Base-by-base conservation (phyloP, 495 filamentous ascomycete genomes). In the Hypoxylon perforatum region DNA sequence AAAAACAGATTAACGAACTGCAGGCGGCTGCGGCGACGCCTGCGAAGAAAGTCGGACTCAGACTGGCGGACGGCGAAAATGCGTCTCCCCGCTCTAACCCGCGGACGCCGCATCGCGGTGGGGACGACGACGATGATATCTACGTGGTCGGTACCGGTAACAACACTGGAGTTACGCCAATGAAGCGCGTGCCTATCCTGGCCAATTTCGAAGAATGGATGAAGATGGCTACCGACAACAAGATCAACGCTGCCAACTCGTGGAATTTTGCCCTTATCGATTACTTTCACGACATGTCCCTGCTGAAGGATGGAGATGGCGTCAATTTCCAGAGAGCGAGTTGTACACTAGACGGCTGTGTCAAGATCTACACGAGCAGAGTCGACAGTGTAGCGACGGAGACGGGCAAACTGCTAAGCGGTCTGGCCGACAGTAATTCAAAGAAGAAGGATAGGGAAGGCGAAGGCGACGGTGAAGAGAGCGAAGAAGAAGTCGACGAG, bases 141-240 rank as follows among this genome's bases (percentile, higher is more conserved):
- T 76, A 83, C 33, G 77, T 85, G 17, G 78, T 85, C 22, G 87
- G 92, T 28, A 86, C 82, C 50, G 87, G 92, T 28, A 86, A 81
- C 50, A 86, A 86, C 30, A 84, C 80, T 44, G 91, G 88, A 14
- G 90, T 97, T 49, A 98, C 95, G 28, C 95, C 95, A 14, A 93
- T 97, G 90, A 96, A 97, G 83, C 91, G 95, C 41, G 92, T 97
- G 30, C 96, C 95, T 0, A 91, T 99, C 57, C 75, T 98, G 52
- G 96, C 96, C 52, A 98, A 98, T 78, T 99, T 98, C 71, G 95
- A 99, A 77, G 96, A 99, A 73, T 98, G 95, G 95, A 98, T 99
- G 96, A 99, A 98, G 85, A 94, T 98, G 92, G 96, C 96, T 9
- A 98, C 94, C 19, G 95, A 99, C 81, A 99, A 99, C 82, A 99